Evolutionary conservation across 2,329 filamentous ascomycete species (phyloP).

Genomic region (Stagonosporopsis cucurbitacearum): DNA sequence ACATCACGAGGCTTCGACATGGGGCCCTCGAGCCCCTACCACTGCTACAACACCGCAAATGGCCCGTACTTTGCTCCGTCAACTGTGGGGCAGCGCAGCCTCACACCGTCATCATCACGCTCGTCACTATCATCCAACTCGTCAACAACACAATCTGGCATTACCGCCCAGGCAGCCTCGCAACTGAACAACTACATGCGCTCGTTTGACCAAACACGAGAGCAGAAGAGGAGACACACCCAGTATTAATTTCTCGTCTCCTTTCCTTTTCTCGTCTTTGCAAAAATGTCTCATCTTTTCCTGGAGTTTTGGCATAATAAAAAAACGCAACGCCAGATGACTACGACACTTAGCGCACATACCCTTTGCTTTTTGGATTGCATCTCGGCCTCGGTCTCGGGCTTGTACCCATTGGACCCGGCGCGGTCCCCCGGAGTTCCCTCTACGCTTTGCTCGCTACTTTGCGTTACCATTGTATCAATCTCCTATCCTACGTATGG

Average conservation of each 20-base stretch:
- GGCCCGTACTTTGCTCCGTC: slow-evolving; percentile 49
- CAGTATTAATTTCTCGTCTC: slow-evolving; percentile 31
- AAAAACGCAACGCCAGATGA: slow-evolving; percentile 24
- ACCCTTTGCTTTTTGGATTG: slow-evolving; percentile 31
- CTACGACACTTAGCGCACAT: slow-evolving; percentile 18
- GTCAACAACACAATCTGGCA: slow-evolving; percentile 54
- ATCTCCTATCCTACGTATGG: slow-evolving; percentile 27
- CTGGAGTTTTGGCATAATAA: slow-evolving; percentile 31
- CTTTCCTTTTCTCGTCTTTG: slow-evolving; percentile 9
- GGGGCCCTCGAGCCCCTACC: slow-evolving; percentile 55
- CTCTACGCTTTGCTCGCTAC: slow-evolving; percentile 17
- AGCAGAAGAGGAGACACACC: slow-evolving; percentile 54
- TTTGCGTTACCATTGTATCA: slow-evolving; percentile 32
- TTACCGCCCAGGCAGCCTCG: slow-evolving; percentile 78
- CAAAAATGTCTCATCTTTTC: slow-evolving; percentile 14
- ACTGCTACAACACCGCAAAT: slow-evolving; percentile 45
- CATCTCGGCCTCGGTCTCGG: slow-evolving; percentile 23
- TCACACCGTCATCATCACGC: slow-evolving; percentile 74
- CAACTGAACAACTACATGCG: slow-evolving; percentile 86
- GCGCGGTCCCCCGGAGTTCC: slow-evolving; percentile 13
- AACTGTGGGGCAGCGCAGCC: slow-evolving; percentile 43
- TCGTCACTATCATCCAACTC: slow-evolving; percentile 82
- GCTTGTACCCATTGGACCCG: slow-evolving; percentile 14
- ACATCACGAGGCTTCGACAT: slow-evolving; percentile 47
- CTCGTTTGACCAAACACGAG: slow-evolving; percentile 84